phyloP scores from a whole-genome alignment of 306 rosid species.

The Leucaena leucocephala region DNA sequence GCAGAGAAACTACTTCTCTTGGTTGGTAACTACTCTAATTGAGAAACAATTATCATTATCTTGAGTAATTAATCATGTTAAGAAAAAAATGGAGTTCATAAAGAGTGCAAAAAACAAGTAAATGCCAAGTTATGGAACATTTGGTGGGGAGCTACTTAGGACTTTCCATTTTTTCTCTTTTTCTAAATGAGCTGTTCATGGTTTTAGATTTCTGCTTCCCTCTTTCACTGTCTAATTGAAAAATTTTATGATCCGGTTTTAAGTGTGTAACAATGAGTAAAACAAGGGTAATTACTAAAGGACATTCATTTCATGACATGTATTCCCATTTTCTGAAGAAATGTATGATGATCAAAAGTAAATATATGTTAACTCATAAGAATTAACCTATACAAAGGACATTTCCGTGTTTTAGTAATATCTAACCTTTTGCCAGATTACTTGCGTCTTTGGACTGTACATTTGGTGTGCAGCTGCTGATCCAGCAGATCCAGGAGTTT shows the following conservation, averaged over 20 bases:
- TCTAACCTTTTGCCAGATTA: conserved; percentile 61
- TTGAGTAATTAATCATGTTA: conserved; percentile 8
- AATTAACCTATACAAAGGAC: background rate
- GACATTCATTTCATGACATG: background rate
- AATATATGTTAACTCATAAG: background rate
- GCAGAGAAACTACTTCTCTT: background rate
- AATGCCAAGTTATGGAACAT: background rate
- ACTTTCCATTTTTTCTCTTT: background rate
- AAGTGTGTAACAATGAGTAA: background rate
- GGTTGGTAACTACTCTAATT: background rate
- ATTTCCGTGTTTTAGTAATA: conserved; percentile 29
- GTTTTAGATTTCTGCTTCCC: background rate
- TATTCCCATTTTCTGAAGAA: background rate
- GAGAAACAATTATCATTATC: background rate
- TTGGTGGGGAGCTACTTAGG: background rate
- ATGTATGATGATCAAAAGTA: background rate
- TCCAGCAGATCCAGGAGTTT: conserved; percentile 88
- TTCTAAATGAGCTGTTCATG: background rate
- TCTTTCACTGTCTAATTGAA: background rate
- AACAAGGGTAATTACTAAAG: background rate
- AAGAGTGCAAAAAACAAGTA: conserved; percentile 4
- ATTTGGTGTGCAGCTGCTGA: conserved; percentile 95
- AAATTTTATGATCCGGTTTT: background rate
- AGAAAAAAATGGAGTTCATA: background rate
- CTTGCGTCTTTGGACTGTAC: conserved; percentile 78